A percentile compares a stretch with the other conserved stretches of the same genome.
Evolutionary conservation across 805 yeast species (phyloP).

Genomic region (Saccharomycopsis capsularis): DNA sequence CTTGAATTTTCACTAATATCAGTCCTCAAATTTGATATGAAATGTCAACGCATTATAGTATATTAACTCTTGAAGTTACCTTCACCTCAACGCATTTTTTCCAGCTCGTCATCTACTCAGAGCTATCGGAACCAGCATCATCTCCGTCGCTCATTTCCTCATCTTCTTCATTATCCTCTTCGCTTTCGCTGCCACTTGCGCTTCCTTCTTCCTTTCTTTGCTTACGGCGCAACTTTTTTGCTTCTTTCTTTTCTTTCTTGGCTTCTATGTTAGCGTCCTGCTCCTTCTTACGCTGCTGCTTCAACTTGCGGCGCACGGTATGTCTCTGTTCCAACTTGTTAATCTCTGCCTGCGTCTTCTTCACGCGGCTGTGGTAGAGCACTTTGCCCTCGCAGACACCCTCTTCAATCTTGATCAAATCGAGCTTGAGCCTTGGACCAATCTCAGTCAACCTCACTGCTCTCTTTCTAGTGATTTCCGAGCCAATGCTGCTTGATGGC

Average conservation of each 20-base stretch:
- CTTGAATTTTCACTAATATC: too few relatives aligned
- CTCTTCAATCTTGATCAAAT: conserved; percentile 82
- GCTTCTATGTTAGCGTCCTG: conserved; percentile 74
- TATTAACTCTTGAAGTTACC: too few relatives aligned
- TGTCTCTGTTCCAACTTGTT: conserved; percentile 61
- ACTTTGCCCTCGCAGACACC: conserved; percentile 87
- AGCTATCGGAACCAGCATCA: too few relatives aligned
- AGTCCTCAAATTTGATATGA: too few relatives aligned
- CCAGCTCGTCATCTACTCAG: too few relatives aligned
- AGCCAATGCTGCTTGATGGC: conserved; percentile 20
- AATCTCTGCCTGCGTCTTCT: conserved; percentile 56
- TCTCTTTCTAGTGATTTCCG: conserved; percentile 41
- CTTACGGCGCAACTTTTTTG: conserved; percentile 62
- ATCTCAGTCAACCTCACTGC: conserved; percentile 90
- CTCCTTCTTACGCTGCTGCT: conserved; percentile 63
- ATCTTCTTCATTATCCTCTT: conserved; percentile 7
- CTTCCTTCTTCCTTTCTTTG: conserved; percentile 37
- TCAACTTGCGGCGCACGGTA: conserved; percentile 50
- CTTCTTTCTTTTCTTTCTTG: conserved; percentile 66
- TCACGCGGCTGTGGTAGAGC: conserved; percentile 66
- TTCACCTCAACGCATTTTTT: too few relatives aligned
- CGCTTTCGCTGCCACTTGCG: not conserved
- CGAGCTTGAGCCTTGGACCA: conserved; percentile 81
- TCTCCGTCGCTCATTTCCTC: conserved; percentile 8
- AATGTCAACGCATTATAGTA: too few relatives aligned